Percentiles rank a stretch among this genome's conserved stretches.
Evolutionary conservation across 2,329 filamentous ascomycete species (phyloP).

Genomic region (Aureobasidium uvarum): DNA sequence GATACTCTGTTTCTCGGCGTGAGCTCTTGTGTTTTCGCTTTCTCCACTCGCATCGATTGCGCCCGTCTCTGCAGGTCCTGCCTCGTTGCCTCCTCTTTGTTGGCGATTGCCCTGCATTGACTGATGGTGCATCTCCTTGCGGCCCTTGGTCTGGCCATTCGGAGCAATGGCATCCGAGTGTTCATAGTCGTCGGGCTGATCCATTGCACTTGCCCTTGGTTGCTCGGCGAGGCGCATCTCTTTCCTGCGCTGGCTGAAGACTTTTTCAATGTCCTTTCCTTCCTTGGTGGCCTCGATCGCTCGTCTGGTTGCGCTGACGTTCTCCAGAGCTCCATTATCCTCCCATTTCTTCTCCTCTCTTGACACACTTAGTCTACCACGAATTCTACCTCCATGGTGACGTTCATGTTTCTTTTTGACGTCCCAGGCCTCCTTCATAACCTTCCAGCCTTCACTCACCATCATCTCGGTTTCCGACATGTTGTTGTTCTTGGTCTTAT

Average conservation of each 20-base stretch:
- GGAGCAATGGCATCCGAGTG: constrained; percentile 1
- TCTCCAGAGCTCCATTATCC: constrained; percentile 38
- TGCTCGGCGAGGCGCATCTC: constrained; percentile 34
- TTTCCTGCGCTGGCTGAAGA: constrained; percentile 34
- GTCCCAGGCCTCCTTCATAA: constrained; percentile 39
- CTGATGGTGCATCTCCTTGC: background rate
- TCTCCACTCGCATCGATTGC: constrained; percentile 20
- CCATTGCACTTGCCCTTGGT: constrained; percentile 35
- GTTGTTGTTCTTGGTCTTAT: constrained; percentile 28
- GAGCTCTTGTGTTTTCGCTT: background rate
- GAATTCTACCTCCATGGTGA: constrained; percentile 30
- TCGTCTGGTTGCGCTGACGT: constrained; percentile 35
- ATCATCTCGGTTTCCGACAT: constrained; percentile 29
- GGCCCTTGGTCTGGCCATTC: constrained; percentile 15
- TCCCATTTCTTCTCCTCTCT: constrained; percentile 36
- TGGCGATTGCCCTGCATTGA: constrained; percentile 12
- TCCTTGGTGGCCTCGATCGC: constrained; percentile 34
- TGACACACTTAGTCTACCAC: constrained; percentile 31
- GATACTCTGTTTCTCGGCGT: background rate
- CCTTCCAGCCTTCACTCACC: constrained; percentile 36
- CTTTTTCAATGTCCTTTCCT: constrained; percentile 35
- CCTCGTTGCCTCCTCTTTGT: constrained; percentile 16
- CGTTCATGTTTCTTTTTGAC: constrained; percentile 31
- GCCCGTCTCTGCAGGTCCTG: constrained; percentile 1
- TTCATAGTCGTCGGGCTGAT: constrained; percentile 29